Base-by-base conservation (phyloP, 257 asterid genomes). In the Ligustrum vulgare region DNA sequence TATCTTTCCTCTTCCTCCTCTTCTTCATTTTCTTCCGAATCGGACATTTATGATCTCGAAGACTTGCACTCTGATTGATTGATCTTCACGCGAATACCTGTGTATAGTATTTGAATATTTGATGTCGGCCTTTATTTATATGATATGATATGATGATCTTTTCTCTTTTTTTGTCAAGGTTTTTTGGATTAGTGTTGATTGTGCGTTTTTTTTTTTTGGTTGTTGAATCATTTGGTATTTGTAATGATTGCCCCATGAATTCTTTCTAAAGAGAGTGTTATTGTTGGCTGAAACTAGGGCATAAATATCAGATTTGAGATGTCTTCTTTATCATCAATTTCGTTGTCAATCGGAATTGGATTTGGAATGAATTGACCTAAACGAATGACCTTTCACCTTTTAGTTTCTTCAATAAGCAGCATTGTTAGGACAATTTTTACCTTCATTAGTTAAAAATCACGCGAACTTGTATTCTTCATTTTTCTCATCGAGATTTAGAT, bases 61-160 rank as follows among this genome's bases (percentile, higher is more conserved):
- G 81, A 86, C 74, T 80, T 72, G 22, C 95, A 81, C 84, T 82
- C 89, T 10, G 90, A 85, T 76, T 10, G 90, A 85, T 76, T 77
- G 83, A 75, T 54, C 11, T 54, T 54, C 64, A 20, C 25, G 64
- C 64, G 64, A 18, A 18, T 54, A 54, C 31, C 64, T 22, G 20
- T 54, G 28, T 54, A 54, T 7, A 22, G 20, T 54, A 8, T 54
- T 54, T 25, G 66, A 23, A 60, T 60, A 25, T 23, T 18, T 60
- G 66, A 60, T 60, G 23, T 60, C 9, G 66, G 66, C 5, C 6
- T 20, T 60, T 58, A 10, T 60, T 2, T 18, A 25, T 22, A 23
- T 2, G 35, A 25, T 22, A 23, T 54, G 23, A 6, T 13, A 11
- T 23, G 32, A 23, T 23, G 34, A 60, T 23, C 3, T 18, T 60